Base-by-base conservation (phyloP, 441 rosid genomes). In the Breynia disticha region DNA sequence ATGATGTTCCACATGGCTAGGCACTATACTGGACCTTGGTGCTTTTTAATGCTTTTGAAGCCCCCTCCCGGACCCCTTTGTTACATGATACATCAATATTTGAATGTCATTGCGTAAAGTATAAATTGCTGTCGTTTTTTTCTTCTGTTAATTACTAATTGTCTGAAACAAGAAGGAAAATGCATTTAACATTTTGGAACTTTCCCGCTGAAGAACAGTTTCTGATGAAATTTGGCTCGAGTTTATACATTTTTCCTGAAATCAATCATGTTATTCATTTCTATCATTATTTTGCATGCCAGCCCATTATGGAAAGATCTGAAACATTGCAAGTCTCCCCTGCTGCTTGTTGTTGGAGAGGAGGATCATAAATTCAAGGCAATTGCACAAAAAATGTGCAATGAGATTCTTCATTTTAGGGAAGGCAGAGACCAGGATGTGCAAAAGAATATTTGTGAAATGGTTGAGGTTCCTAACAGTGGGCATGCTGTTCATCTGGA, bases 401-500 rank as follows among this genome's bases (percentile, higher is more conserved):
- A 42, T 1, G 74, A 70, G 52, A 66, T 83, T 42, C 55, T 57
- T 43, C 49, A 64, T 22, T 66, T 49, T 53, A 57, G 55, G 53
- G 63, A 67, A 14, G 43, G 70, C 20, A 43, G 14, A 21, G 72
- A 54, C 8, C 35, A 28, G 28, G 50, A 28, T 44, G 17, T 1
- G 4, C 42, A 35, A 35, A 53, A 38, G 46, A 28, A 56, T 28
- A 56, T 63, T 24, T 61, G 66, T 16, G 83, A 80, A 65, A 74
- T 58, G 19, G 72, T 77, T 43, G 85, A 79, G 67, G 67, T 88
- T 55, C 78, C 84, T 4, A 64, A 71, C 46, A 66, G 82, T 20
- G 95, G 98, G 37, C 96, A 87, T 46, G 98, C 94, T 12, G 89
- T 75, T 10, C 94, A 88, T 77, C 65, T 91, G 54, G 98, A 91